A percentile compares a stretch with the other conserved stretches of the same genome.
phyloP scores from a whole-genome alignment of 768 basidiomycete species.

The Rhodotorula graminis region DNA sequence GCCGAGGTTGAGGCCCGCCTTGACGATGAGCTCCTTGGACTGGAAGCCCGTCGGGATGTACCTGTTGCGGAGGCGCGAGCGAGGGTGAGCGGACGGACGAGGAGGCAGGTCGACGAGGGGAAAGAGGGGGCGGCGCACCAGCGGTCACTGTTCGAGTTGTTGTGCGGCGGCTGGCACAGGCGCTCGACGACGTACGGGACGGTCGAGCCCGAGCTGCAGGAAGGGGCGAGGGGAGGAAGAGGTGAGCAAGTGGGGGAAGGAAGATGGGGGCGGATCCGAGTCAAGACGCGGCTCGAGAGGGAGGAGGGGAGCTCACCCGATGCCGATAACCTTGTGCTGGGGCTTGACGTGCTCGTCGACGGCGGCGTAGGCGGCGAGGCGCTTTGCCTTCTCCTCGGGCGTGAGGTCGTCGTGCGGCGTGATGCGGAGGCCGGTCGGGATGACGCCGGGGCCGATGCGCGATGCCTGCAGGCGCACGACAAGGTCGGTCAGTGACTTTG shows the following conservation, averaged over 20 bases:
- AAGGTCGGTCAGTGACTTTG: no score
- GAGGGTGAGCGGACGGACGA: neutral
- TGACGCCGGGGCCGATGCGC: slow-evolving; percentile 30
- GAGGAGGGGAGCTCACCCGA: slow-evolving; percentile 40
- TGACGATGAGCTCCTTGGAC: slow-evolving; percentile 88
- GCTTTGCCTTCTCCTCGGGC: slow-evolving; percentile 68
- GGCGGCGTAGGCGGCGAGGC: slow-evolving; percentile 85
- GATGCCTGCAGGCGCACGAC: slow-evolving; percentile 3
- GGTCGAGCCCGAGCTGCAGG: slow-evolving; percentile 54
- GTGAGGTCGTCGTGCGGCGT: slow-evolving; percentile 20
- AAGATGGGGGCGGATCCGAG: neutral
- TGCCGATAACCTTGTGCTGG: slow-evolving; percentile 61
- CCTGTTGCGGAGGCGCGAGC: neutral
- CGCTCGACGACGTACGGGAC: slow-evolving; percentile 80
- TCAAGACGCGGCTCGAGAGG: no score
- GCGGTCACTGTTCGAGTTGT: slow-evolving; percentile 66
- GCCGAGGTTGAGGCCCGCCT: slow-evolving; percentile 50
- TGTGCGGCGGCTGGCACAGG: slow-evolving; percentile 68
- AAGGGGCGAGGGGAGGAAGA: neutral
- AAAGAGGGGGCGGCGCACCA: slow-evolving; percentile 48
- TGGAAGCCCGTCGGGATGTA: slow-evolving; percentile 66
- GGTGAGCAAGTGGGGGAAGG: neutral
- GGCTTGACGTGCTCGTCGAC: slow-evolving; percentile 82
- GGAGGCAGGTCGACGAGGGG: slow-evolving; percentile 50
- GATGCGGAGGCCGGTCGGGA: slow-evolving; percentile 22